Conservation (phyloP, 177 flowering plant genomes). For the Vitis hybrid region DNA sequence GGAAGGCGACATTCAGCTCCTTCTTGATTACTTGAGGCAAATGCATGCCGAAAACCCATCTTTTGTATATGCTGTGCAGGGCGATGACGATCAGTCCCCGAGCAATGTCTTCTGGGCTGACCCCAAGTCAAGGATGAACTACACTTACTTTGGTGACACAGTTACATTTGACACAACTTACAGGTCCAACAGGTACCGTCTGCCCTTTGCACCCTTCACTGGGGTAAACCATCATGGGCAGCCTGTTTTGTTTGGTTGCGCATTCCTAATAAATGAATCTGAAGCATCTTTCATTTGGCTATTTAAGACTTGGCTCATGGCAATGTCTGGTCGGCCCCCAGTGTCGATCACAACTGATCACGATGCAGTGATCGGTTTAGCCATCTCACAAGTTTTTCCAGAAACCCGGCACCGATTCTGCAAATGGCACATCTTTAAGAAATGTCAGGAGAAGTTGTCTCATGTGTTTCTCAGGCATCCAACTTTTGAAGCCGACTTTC, state of each 20-base stretch:
- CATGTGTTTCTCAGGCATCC: conserved; percentile 52
- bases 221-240: conserved; percentile 68
- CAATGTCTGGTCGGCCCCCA: conserved; percentile 62
- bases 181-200: conserved; percentile 54
- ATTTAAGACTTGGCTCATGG: conserved; percentile 54
- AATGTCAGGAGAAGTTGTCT: conserved; percentile 69
- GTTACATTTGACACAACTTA: conserved; percentile 62
- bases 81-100: conserved; percentile 54
- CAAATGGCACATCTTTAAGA: conserved; percentile 73
- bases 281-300: conserved; percentile 57
- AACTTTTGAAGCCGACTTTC: conserved; percentile 61
- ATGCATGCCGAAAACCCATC: conserved; percentile 49
- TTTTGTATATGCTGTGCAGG: conserved; percentile 74
- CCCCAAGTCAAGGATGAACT: conserved; percentile 58
- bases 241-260: conserved; percentile 66
- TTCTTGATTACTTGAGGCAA: conserved; percentile 57
- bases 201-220: conserved; percentile 64
- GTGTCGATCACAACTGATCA: conserved; percentile 65
- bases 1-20: conserved; percentile 69
- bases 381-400: conserved; percentile 64
- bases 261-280: conserved; percentile 49
- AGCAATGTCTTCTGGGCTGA: conserved; percentile 83
- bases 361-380: conserved; percentile 57
- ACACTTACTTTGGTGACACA: conserved; percentile 72
- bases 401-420: conserved; percentile 67